Percentiles rank a stretch among this genome's conserved stretches.
These are phyloP conservation scores for Nakazawaea wickerhamii DNA, from an alignment of 805 yeast species.

Conservation along the genomic window DNA sequence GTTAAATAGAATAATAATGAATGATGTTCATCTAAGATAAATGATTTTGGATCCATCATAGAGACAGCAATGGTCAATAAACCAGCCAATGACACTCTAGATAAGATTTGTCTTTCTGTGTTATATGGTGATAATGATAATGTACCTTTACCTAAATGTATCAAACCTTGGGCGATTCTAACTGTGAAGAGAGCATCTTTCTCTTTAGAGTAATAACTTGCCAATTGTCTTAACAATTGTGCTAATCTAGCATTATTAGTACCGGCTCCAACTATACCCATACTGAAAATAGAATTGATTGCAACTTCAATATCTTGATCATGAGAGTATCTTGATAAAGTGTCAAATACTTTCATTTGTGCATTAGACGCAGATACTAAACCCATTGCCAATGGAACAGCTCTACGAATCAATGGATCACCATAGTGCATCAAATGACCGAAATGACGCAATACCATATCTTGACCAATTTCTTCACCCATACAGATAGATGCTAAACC, in stretches of 20 bases:
- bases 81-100: conserved; percentile 87
- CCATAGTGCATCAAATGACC: conserved; percentile 98
- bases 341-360: conserved; percentile 94
- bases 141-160: conserved; percentile 96
- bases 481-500: conserved; percentile 93
- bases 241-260: conserved; percentile 98
- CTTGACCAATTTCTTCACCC: conserved; percentile 98
- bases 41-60: conserved; percentile 77
- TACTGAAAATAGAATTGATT: conserved; percentile 87
- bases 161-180: conserved; percentile 89
- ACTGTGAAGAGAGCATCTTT: conserved; percentile 89
- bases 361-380: conserved; percentile 90
- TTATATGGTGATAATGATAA: conserved; percentile 84
- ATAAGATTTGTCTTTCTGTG: conserved; percentile 79
- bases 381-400: conserved; percentile 98
- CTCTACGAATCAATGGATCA: conserved; percentile 80
- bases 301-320: conserved; percentile 94
- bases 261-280: conserved; percentile 99
- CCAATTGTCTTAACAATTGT: conserved; percentile 89
- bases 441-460: conserved; percentile 94
- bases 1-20: conserved; percentile 80
- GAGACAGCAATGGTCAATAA: conserved; percentile 80
- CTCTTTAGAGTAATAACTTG: conserved; percentile 86
- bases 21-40: conserved; percentile 63
- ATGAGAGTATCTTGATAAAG: conserved; percentile 92